A percentile compares a stretch with the other conserved stretches of the same genome.
phyloP scores from a whole-genome alignment of 2,329 filamentous ascomycete genomes.

The Fusarium sp. region DNA sequence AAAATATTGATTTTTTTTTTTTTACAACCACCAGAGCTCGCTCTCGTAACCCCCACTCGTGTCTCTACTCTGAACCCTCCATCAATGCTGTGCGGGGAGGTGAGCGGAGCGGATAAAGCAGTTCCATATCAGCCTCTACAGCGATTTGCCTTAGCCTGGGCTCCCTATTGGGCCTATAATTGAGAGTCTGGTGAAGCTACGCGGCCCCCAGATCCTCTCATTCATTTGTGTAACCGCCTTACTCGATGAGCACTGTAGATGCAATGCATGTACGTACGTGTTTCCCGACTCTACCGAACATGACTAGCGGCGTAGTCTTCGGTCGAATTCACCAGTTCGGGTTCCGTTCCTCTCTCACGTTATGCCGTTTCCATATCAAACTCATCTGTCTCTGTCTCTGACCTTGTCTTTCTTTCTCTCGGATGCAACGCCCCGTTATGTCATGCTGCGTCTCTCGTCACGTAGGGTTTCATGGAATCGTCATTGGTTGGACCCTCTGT shows the following conservation, averaged over 20 bases:
- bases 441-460: constrained; percentile 15
- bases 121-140: constrained; percentile 19
- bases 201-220: background rate
- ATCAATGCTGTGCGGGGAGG: background rate
- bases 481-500: constrained; percentile 8
- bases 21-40: constrained; percentile 1
- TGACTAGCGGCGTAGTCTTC: constrained; percentile 6
- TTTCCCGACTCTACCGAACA: background rate
- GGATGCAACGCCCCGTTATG: constrained; percentile 23
- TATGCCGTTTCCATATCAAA: constrained; percentile 15
- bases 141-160: background rate
- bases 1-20: background rate
- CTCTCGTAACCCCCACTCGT: constrained; percentile 7
- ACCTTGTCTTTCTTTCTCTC: background rate
- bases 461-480: background rate
- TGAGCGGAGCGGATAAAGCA: constrained; percentile 16
- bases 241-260: background rate
- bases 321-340: constrained; percentile 1
- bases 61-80: background rate
- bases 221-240: background rate
- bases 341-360: constrained; percentile 11
- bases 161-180: background rate
- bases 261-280: background rate
- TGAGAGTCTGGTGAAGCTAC: background rate
- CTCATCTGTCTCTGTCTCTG: constrained; percentile 4